Conservation (phyloP, 164 flowering plant genomes). For the Sextonia rubra region DNA sequence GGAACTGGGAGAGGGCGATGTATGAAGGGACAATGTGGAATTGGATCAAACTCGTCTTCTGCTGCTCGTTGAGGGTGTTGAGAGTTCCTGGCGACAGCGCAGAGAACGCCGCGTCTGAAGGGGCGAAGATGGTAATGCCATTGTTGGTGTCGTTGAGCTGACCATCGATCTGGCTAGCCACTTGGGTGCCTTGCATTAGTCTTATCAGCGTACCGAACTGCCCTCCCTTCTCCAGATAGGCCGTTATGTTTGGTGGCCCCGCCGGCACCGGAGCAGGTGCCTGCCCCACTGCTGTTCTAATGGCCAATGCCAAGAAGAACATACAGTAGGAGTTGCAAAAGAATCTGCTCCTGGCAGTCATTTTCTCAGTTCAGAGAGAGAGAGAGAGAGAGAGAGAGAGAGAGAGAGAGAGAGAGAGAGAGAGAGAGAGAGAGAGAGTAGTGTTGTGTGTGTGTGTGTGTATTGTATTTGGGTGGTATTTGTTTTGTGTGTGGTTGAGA, state of each 20-base stretch:
- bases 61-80: constrained; percentile 53
- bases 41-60: constrained; percentile 55
- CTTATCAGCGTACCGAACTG: constrained; percentile 28
- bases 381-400: background rate
- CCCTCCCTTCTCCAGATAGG: constrained; percentile 28
- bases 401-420: too few species aligned
- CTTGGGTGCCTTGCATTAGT: constrained; percentile 37
- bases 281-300: background rate
- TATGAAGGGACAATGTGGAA: constrained; percentile 61
- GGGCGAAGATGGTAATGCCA: constrained; percentile 73
- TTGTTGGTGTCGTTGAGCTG: constrained; percentile 70
- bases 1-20: constrained; percentile 52
- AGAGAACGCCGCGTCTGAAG: constrained; percentile 68
- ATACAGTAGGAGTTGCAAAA: constrained; percentile 3
- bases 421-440: too few species aligned
- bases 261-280: constrained; percentile 30
- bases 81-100: constrained; percentile 60
- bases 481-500: background rate
- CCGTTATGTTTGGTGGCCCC: constrained; percentile 28
- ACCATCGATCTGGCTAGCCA: constrained; percentile 44
- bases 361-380: too few species aligned
- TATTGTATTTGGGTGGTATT: background rate
- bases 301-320: background rate
- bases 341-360: background rate
- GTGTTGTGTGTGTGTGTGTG: background rate